Evolutionary conservation across 1,139 yeast species (phyloP), one percentile per base, ranked within the genome.

Genomic region (Geotrichum klebahnii): DNA sequence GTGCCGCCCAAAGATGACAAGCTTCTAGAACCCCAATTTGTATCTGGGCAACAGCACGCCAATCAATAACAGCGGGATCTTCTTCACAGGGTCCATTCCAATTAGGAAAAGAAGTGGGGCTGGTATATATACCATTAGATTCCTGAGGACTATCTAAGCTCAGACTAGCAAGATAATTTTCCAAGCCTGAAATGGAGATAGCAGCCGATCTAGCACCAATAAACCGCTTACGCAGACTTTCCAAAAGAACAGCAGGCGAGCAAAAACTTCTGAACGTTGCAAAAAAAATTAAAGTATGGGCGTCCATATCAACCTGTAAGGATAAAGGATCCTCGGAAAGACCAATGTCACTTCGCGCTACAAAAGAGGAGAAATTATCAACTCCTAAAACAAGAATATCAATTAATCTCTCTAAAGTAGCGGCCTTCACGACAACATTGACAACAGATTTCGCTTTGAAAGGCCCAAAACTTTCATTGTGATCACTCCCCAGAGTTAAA

Each of bases 1-100:
- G 82, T 47, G 80, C 77, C 22, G 88, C 79, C 67, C 95, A 76
- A 38, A 83, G 77, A 47, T 81, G 78, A 53, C 88, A 72, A 0
- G 89, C 87, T 62, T 87, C 95, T 55, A 89, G 71, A 38, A 89
- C 81, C 46, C 95, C 95, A 48, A 84, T 76, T 62, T 89, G 96
- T 48, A 89, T 85, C 63, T 83, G 77, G 59, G 81, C 76, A 64
- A 81, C 73, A 69, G 76, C 71, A 61, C 79, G 71, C 84, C 79
- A 75, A 51, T 78, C 79, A 23, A 73, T 57, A 2, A 65, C 63
- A 1, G 61, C 56, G 3, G 68, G 59, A n/a, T 63, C 57, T 2
- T 61, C 53, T 40, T 69, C 73, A 55, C 65, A 59, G 14, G 52
- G 57, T 1, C 65, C 58, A 36, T 57, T 61, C 67, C 67, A 62